Percentiles rank a stretch among this genome's conserved stretches.
phyloP scores from a whole-genome alignment of 1,284 basidiomycete genomes.

The Cystobasidium pallidum region DNA sequence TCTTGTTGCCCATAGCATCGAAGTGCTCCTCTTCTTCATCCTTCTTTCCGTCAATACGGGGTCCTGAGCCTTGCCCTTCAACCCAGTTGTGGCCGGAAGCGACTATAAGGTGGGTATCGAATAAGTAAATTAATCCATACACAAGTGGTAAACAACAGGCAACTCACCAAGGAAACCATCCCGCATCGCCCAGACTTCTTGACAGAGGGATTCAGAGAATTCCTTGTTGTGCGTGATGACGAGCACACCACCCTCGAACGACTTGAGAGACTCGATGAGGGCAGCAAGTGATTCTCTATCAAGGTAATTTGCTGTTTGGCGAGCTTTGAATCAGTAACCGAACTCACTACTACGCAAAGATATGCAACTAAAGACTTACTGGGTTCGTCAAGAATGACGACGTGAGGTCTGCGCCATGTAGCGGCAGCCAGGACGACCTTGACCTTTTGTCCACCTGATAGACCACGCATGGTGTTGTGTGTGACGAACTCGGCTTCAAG shows the following conservation, averaged over 20 bases:
- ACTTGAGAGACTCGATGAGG: slow-evolving; percentile 92
- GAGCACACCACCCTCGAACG: slow-evolving; percentile 95
- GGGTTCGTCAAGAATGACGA: slow-evolving; percentile 97
- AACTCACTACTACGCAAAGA: background rate
- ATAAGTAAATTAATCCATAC: too few relatives aligned
- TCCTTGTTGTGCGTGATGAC: slow-evolving; percentile 69
- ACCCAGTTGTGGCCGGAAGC: slow-evolving; percentile 98
- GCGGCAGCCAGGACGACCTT: slow-evolving; percentile 60
- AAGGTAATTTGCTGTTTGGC: slow-evolving; percentile 68
- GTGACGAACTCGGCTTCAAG: slow-evolving; percentile 95
- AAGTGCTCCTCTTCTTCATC: slow-evolving; percentile 80
- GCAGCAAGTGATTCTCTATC: slow-evolving; percentile 97
- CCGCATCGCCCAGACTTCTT: slow-evolving; percentile 55
- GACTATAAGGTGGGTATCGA: slow-evolving; percentile 58
- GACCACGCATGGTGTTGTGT: slow-evolving; percentile 73
- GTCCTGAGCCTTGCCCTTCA: slow-evolving; percentile 90
- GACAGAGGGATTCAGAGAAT: slow-evolving; percentile 91
- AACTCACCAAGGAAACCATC: slow-evolving; percentile 70
- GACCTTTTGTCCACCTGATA: slow-evolving; percentile 99
- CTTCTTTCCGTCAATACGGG: slow-evolving; percentile 80
- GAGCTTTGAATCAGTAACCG: slow-evolving; percentile 21
- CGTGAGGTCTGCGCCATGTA: slow-evolving; percentile 90
- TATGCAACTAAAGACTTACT: slow-evolving; percentile 65
- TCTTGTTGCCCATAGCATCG: slow-evolving; percentile 96
- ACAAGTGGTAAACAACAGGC: too few relatives aligned